Evolutionary conservation across 169 alveolate genomes (phyloP).

Genomic region (Eimeria brunetti): DNA sequence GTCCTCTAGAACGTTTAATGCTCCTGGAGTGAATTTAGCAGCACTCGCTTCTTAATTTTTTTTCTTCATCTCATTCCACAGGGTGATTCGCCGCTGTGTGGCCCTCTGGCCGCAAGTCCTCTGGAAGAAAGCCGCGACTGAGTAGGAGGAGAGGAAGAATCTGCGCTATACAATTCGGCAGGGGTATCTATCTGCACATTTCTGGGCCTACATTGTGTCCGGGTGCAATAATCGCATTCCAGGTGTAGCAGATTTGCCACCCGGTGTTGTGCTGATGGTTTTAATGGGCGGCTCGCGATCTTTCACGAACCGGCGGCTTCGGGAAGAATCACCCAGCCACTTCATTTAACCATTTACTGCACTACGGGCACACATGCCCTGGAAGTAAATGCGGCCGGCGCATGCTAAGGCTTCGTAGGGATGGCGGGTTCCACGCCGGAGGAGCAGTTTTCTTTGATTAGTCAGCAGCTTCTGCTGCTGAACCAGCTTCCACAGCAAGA

Average conservation of each 20-base stretch:
- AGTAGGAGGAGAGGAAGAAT: slow-evolving; percentile 11
- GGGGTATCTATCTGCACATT: neutral
- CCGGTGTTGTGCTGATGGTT: neutral
- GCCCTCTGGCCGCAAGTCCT: neutral
- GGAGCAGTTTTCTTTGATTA: slow-evolving; percentile 39
- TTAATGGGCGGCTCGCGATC: neutral
- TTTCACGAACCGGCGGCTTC: neutral
- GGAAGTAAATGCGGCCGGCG: slow-evolving; percentile 11
- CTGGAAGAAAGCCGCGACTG: neutral
- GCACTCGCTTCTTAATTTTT: neutral
- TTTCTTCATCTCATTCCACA: neutral
- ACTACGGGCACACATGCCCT: neutral
- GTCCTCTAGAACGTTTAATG: neutral
- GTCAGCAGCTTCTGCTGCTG: slow-evolving; percentile 70
- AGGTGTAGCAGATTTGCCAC: neutral
- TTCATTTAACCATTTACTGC: neutral
- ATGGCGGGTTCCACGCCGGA: slow-evolving; percentile 70
- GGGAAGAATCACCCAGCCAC: neutral
- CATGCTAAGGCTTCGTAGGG: neutral
- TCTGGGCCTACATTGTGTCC: neutral
- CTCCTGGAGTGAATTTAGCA: neutral
- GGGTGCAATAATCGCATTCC: neutral
- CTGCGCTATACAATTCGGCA: slow-evolving; percentile 14
- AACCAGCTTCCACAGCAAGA: slow-evolving; percentile 32
- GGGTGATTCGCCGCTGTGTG: slow-evolving; percentile 18